Evolutionary conservation across 768 basidiomycete genomes (phyloP).

Genomic region (Lactarius hatsudake): DNA sequence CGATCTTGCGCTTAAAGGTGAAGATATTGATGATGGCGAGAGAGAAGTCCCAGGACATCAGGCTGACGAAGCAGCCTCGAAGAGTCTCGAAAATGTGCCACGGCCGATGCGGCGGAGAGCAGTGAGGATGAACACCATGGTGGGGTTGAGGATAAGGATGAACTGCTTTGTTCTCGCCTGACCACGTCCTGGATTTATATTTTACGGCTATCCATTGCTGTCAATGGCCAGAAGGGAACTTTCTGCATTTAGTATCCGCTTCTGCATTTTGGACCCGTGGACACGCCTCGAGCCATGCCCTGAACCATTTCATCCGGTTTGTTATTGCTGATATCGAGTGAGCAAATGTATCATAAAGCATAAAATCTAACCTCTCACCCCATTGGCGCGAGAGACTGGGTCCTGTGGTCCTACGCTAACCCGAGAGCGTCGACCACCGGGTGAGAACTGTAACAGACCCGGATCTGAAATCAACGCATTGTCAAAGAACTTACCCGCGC

Average conservation of each 20-base stretch:
- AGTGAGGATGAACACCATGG: conserved; percentile 17
- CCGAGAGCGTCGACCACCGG: background rate
- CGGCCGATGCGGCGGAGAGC: conserved; percentile 24
- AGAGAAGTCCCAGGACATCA: conserved; percentile 51
- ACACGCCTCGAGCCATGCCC: background rate
- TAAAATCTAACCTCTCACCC: background rate
- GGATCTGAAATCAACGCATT: too few relatives aligned
- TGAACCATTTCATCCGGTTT: background rate
- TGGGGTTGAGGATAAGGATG: background rate
- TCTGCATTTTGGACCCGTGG: background rate
- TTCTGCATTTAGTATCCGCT: conserved; percentile 8
- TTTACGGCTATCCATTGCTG: background rate
- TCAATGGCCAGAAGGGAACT: conserved; percentile 11
- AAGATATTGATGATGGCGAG: conserved; percentile 53
- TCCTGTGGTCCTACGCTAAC: background rate
- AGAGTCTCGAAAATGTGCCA: conserved; percentile 5
- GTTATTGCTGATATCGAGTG: background rate
- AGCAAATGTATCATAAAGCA: background rate
- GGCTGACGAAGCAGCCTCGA: conserved; percentile 12
- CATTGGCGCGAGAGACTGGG: background rate
- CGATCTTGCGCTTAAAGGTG: conserved; percentile 47
- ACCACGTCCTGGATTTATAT: background rate
- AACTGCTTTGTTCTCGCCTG: background rate
- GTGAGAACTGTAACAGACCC: background rate
- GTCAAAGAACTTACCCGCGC: too few relatives aligned